phyloP scores from a whole-genome alignment of 106 monocot species.

The Platanthera guangdongensis region DNA sequence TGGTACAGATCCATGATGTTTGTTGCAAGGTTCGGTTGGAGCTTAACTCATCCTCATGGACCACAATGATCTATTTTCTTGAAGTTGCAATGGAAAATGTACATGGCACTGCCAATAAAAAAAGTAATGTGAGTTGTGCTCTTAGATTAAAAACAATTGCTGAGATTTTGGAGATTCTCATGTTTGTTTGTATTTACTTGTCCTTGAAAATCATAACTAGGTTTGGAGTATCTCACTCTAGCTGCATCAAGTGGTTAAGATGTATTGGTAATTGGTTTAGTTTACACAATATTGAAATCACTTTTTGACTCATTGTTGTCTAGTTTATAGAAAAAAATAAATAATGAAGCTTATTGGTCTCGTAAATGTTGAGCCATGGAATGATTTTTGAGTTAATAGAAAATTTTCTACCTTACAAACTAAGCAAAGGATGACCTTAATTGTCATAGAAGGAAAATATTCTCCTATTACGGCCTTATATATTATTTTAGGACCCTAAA shows the following conservation, averaged over 20 bases:
- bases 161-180: conserved; percentile 63
- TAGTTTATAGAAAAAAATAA: too few relatives aligned
- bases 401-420: too few relatives aligned
- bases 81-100: conserved; percentile 23
- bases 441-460: background rate
- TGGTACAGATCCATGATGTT: conserved; percentile 66
- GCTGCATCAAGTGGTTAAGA: background rate
- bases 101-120: conserved; percentile 9
- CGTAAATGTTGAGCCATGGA: too few relatives aligned
- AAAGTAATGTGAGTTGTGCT: conserved; percentile 3
- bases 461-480: background rate
- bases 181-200: conserved; percentile 28
- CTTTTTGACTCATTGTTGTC: too few relatives aligned
- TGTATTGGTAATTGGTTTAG: too few relatives aligned
- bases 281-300: too few relatives aligned
- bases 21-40: conserved; percentile 46
- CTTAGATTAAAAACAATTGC: conserved; percentile 28
- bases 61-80: conserved; percentile 54
- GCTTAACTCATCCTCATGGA: conserved; percentile 49
- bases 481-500: background rate
- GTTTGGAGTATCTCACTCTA: background rate
- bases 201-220: background rate
- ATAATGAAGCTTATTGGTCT: too few relatives aligned
- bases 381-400: too few relatives aligned
- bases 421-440: background rate